A percentile compares a stretch with the other conserved stretches of the same genome.
phyloP scores from a whole-genome alignment of 495 filamentous ascomycete species.

The Talaromyces wortmannii region DNA sequence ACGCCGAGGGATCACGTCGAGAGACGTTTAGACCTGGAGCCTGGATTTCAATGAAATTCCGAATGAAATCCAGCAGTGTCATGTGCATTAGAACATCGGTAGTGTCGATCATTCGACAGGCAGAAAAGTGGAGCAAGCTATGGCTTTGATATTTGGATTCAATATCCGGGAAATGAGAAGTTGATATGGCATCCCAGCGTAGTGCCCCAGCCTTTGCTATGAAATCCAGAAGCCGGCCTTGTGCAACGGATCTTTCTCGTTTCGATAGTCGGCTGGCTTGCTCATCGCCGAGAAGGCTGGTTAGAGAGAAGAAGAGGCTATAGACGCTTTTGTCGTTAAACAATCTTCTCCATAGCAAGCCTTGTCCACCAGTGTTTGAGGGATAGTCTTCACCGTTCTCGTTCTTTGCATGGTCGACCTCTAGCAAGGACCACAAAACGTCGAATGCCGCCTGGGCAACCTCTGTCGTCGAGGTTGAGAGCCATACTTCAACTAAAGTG shows the following conservation, averaged over 20 bases:
- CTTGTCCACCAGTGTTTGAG: conserved; percentile 43
- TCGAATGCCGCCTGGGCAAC: conserved; percentile 64
- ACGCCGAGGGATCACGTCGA: conserved; percentile 20
- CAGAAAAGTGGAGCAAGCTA: conserved; percentile 70
- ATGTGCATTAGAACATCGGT: conserved; percentile 76
- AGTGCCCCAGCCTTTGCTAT: conserved; percentile 59
- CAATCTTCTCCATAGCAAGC: conserved; percentile 64
- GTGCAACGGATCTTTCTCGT: conserved; percentile 66
- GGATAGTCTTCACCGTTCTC: conserved; percentile 23
- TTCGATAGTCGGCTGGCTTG: conserved; percentile 39
- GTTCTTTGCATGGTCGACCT: conserved; percentile 52
- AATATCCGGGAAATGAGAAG: conserved; percentile 51
- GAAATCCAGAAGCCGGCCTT: conserved; percentile 67
- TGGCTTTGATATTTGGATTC: conserved; percentile 44
- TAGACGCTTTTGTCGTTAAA: conserved; percentile 65
- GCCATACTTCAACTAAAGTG: conserved; percentile 62
- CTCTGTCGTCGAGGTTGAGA: conserved; percentile 61
- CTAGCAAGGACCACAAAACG: conserved; percentile 63
- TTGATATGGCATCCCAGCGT: conserved; percentile 55
- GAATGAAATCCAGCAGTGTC: conserved; percentile 69
- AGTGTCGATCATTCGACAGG: conserved; percentile 65
- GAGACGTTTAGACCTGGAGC: conserved; percentile 24
- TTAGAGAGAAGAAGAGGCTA: conserved; percentile 52
- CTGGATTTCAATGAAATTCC: conserved; percentile 49
- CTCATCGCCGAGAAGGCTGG: conserved; percentile 37